A percentile compares a stretch with the other conserved stretches of the same genome.
phyloP scores from a whole-genome alignment of 495 filamentous ascomycete genomes.

The Penicillium antarcticum region DNA sequence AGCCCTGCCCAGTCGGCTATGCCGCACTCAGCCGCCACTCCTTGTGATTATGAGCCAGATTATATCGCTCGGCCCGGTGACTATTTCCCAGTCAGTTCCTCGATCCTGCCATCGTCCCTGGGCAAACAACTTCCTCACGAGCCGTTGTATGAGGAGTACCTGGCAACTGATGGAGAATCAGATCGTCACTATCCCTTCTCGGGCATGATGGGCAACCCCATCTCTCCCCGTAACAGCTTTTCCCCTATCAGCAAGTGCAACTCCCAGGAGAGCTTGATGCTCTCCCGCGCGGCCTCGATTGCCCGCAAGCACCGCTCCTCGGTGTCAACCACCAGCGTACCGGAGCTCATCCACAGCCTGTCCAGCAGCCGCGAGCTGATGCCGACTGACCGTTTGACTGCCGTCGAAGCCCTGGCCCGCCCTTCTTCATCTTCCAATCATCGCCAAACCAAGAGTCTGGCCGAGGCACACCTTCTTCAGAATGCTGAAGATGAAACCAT shows the following conservation, averaged over 20 bases:
- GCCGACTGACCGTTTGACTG: constrained; percentile 28
- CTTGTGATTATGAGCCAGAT: constrained; percentile 30
- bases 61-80: constrained; percentile 24
- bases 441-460: constrained; percentile 42
- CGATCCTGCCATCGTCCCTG: constrained; percentile 26
- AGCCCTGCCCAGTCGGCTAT: constrained; percentile 35
- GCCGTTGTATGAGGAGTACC: constrained; percentile 47
- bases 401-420: constrained; percentile 26
- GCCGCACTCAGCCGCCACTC: constrained; percentile 33
- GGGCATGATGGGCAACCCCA: constrained; percentile 34
- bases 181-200: constrained; percentile 43
- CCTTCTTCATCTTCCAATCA: constrained; percentile 35
- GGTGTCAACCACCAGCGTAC: constrained; percentile 53
- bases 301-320: constrained; percentile 54
- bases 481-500: constrained; percentile 17
- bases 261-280: constrained; percentile 55
- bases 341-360: constrained; percentile 52
- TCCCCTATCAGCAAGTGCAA: constrained; percentile 58
- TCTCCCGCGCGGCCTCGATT: constrained; percentile 46
- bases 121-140: constrained; percentile 39
- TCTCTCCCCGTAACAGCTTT: constrained; percentile 49
- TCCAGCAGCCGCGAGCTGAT: constrained; percentile 46
- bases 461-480: constrained; percentile 27
- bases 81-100: constrained; percentile 37
- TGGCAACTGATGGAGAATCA: constrained; percentile 43